Percentiles rank a stretch among this genome's conserved stretches.
These are phyloP conservation scores for Mycena rebaudengoi DNA, from an alignment of 768 basidiomycete species.

Conservation along the genomic window DNA sequence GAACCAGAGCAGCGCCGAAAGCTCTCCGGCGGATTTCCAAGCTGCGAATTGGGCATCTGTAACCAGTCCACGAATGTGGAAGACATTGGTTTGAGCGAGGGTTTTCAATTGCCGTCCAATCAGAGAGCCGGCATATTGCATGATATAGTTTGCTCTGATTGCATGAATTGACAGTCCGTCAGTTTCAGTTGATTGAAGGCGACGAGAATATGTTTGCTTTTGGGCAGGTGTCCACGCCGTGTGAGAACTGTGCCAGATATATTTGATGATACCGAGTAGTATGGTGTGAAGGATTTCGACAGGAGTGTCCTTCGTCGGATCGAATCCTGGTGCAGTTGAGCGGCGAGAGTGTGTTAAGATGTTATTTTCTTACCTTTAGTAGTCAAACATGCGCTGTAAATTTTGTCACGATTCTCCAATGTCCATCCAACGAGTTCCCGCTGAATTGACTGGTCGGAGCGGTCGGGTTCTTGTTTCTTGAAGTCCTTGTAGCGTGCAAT, in stretches of 20 bases:
- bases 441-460: constrained; percentile 27
- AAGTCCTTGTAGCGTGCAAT: constrained; percentile 28
- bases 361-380: constrained; percentile 30
- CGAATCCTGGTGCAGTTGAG: background rate
- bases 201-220: constrained; percentile 20
- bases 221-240: constrained; percentile 18
- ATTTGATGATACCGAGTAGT: constrained; percentile 38
- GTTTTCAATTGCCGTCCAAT: constrained; percentile 39
- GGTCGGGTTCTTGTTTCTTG: constrained; percentile 27
- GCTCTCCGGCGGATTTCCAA: constrained; percentile 31
- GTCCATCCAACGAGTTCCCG: constrained; percentile 38
- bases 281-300: constrained; percentile 38
- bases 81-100: constrained; percentile 31
- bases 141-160: constrained; percentile 33
- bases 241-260: constrained; percentile 36
- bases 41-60: constrained; percentile 19
- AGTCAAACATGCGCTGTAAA: constrained; percentile 42
- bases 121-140: constrained; percentile 35
- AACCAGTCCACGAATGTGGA: constrained; percentile 35
- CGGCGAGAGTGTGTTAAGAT: background rate
- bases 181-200: constrained; percentile 29
- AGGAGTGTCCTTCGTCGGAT: constrained; percentile 24
- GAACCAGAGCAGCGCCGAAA: constrained; percentile 38
- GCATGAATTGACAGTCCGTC: constrained; percentile 6
- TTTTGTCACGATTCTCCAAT: constrained; percentile 21